A percentile compares a stretch with the other conserved stretches of the same genome.
These are phyloP conservation scores for Pleurotus pulmonarius DNA, from an alignment of 768 basidiomycete species.

Conservation along the genomic window DNA sequence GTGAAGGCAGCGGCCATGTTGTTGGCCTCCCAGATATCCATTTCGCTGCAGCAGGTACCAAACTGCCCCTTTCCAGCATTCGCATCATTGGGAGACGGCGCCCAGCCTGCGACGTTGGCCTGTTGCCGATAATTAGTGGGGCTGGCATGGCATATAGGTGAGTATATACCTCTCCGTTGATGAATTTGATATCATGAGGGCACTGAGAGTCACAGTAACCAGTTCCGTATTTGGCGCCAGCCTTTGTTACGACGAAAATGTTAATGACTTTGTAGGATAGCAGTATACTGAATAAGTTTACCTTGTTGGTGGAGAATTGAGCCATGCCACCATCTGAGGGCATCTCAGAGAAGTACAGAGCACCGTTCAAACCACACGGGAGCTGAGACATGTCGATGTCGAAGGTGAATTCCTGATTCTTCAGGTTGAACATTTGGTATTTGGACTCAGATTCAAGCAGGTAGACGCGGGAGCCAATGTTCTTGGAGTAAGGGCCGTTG, in stretches of 20 bases:
- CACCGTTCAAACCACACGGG: constrained; percentile 58
- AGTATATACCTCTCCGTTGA: constrained; percentile 56
- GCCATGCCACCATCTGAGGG: constrained; percentile 51
- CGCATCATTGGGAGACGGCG: constrained; percentile 19
- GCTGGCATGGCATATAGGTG: too few relatives aligned
- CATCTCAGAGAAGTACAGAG: constrained; percentile 60
- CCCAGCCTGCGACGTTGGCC: constrained; percentile 35
- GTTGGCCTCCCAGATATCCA: constrained; percentile 45
- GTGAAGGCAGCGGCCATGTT: constrained; percentile 33
- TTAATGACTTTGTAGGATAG: too few relatives aligned
- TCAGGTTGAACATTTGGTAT: constrained; percentile 49
- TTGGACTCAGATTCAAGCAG: constrained; percentile 38
- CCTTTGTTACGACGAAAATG: too few relatives aligned
- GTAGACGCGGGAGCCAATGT: constrained; percentile 40
- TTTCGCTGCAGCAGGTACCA: constrained; percentile 39
- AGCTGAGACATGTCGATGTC: constrained; percentile 57
- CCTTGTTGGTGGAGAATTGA: constrained; percentile 46
- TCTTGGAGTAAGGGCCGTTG: constrained; percentile 22
- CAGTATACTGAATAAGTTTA: too few relatives aligned
- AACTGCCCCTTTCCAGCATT: constrained; percentile 34
- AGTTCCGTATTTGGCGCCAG: constrained; percentile 53
- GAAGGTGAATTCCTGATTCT: constrained; percentile 57
- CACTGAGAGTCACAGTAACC: constrained; percentile 68
- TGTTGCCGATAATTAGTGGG: constrained; percentile 13
- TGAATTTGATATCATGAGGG: constrained; percentile 60